Evolutionary conservation across 306 rosid species (phyloP).

Genomic region (Trifolium pratense): DNA sequence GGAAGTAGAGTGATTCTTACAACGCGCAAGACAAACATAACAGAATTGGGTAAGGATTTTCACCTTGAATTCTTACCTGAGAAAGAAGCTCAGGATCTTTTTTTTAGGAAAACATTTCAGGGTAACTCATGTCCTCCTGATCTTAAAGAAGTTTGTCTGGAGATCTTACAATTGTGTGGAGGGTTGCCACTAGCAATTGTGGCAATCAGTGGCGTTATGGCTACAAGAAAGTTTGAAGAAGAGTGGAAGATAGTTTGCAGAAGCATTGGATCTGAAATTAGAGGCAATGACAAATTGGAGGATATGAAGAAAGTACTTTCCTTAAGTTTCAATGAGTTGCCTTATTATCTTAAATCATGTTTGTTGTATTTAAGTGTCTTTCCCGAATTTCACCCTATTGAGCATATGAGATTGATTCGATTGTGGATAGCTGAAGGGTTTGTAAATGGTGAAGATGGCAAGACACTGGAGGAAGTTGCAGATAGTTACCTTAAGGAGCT

Average conservation of each 20-base stretch:
- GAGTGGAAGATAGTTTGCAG: conserved; percentile 52
- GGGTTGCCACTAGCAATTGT: conserved; percentile 66
- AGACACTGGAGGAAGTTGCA: conserved; percentile 62
- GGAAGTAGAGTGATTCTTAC: conserved; percentile 61
- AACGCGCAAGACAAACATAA: conserved; percentile 52
- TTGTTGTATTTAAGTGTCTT: conserved; percentile 60
- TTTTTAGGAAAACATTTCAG: conserved; percentile 58
- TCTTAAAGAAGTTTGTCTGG: conserved; percentile 39
- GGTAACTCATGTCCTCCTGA: conserved; percentile 51
- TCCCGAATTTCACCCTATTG: conserved; percentile 48
- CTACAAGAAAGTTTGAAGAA: conserved; percentile 49
- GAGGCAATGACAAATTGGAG: conserved; percentile 49
- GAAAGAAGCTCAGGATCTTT: conserved; percentile 55
- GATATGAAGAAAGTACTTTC: conserved; percentile 58
- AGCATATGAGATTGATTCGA: conserved; percentile 58
- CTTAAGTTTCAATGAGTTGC: conserved; percentile 66
- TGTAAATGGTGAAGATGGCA: conserved; percentile 55
- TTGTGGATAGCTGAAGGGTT: conserved; percentile 74
- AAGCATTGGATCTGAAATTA: conserved; percentile 52
- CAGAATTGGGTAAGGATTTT: conserved; percentile 47
- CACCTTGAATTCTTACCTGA: conserved; percentile 52
- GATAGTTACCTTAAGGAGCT: conserved; percentile 65
- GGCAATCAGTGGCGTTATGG: conserved; percentile 56
- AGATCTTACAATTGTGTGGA: conserved; percentile 49
- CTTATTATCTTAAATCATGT: conserved; percentile 66